Base-by-base conservation (phyloP, 2,329 filamentous ascomycete species). In the Alternaria tenuissima region DNA sequence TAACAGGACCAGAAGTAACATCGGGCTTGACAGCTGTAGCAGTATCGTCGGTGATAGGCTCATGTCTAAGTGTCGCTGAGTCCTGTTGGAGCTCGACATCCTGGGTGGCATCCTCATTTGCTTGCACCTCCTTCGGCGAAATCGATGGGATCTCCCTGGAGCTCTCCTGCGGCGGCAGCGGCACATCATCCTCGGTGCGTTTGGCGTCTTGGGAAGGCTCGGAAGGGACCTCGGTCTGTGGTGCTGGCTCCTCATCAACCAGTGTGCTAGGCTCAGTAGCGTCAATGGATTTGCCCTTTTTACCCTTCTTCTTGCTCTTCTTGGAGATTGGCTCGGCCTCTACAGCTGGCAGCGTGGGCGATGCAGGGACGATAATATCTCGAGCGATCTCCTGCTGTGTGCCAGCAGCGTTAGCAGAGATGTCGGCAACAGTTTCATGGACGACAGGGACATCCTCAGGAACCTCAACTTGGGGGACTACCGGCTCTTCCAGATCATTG, bases 251-350 rank as follows among this genome's bases (percentile, higher is more conserved):
- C 44, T 65, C 55, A 44, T 28, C 44, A 24, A 55, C 42, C 14
- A 55, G 61, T 52, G 57, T 59, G 34, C 52, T 57, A 28, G 57
- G 57, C 41, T 60, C 63, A 14, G 60, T 65, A 30, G 36, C 30
- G 18, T 61, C 61, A 12, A 57, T 24, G 14, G 64, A 57, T 52
- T 66, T 69, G 16, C 46, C 63, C 39, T 72, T 70, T 62, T 70
- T 71, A 9, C 56, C 56, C 61, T 72, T 73, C 62, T 71, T 72
- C 48, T 69, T 69, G 57, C 57, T 48, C 52, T 68, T 70, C 54
- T 71, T 71, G 3, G 63, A 65, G 18, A 62, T 42, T 12, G 20
- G 22, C 24, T 65, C 62, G 11, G 64, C 48, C 3, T 66, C 58
- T 0, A 22, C 44, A 34, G 41, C 14, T 51, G 54, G 49, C 28